phyloP scores from a whole-genome alignment of 1,139 yeast genomes.

The Pichia sp. region DNA sequence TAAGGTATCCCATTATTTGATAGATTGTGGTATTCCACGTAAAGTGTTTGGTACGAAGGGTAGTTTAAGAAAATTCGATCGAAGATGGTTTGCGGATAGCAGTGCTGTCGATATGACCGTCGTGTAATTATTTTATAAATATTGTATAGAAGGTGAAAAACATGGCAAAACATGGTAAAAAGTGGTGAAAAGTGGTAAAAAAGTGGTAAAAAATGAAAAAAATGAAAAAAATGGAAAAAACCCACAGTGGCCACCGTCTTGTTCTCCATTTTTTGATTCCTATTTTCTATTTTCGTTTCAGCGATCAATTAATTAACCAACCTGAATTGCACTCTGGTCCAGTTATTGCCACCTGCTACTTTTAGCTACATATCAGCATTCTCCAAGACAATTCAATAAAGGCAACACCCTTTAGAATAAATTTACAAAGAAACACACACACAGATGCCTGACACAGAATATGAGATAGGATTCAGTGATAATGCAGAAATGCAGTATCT shows the following conservation, averaged over 20 bases:
- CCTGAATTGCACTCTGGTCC: background rate
- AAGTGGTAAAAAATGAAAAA: no score
- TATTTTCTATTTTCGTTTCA: background rate
- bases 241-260: background rate
- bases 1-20: conserved; percentile 49
- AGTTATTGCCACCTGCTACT: background rate
- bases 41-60: conserved; percentile 32
- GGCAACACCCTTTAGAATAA: background rate
- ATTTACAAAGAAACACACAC: background rate
- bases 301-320: background rate
- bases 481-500: background rate
- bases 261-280: background rate
- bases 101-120: conserved; percentile 22
- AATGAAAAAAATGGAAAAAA: background rate
- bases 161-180: background rate
- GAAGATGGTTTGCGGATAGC: conserved; percentile 37
- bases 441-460: background rate
- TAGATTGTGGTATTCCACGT: conserved; percentile 70
- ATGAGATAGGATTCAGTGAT: background rate
- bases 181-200: no score
- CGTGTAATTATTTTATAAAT: conserved; percentile 7
- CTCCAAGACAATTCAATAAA: background rate
- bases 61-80: conserved; percentile 38
- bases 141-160: background rate
- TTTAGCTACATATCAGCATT: background rate